Evolutionary conservation across 1,284 basidiomycete species (phyloP), one percentile per base, ranked within the genome.

Genomic region (Cryptococcus sp.): DNA sequence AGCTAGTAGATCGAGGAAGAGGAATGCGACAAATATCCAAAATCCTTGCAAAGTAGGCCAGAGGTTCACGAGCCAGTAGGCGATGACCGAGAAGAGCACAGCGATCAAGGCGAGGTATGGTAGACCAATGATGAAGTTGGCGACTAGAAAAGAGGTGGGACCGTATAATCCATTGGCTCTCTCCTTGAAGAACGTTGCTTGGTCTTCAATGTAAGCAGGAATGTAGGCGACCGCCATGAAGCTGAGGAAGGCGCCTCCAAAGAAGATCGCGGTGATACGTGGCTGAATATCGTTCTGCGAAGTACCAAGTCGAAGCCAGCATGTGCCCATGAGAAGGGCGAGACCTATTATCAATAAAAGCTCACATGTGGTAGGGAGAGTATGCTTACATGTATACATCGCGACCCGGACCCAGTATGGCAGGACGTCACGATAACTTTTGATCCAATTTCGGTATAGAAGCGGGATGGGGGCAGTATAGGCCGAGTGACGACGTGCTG

Each of bases 371-470:
- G 4, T 19, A 39, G 18, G 43, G 28, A 7, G 3, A 24, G 22
- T 7, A 16, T 14, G 28, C 50, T 47, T 23, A 52, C 50, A 39
- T 63, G 60, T 66, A 55, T 84, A 85, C 82, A 85, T 84, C 23
- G 75, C 82, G 1, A 78, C 59, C 31, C 83, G 74, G 3, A 85
- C 78, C n/a, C 83, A 82, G 63, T 83, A 85, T 2, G 82, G 83
- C 31, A 85, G 72, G 1, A 84, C 60, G 62, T 84, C 60, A 32
- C 61, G 59, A 25, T 57, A 57, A 45, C 54, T 57, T 47, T 63
- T 63, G 50, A 63, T 28, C 1, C 49, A 46, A 10, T 45, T 58
- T 34, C 61, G 43, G 34, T 50, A 44, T 39, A 47, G 52, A 18
- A 39, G 46, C 19, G 14, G 43, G 53, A 23, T 49, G 37, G 19